Evolutionary conservation across 768 basidiomycete species (phyloP).

Genomic region (Naganishia onofrii): DNA sequence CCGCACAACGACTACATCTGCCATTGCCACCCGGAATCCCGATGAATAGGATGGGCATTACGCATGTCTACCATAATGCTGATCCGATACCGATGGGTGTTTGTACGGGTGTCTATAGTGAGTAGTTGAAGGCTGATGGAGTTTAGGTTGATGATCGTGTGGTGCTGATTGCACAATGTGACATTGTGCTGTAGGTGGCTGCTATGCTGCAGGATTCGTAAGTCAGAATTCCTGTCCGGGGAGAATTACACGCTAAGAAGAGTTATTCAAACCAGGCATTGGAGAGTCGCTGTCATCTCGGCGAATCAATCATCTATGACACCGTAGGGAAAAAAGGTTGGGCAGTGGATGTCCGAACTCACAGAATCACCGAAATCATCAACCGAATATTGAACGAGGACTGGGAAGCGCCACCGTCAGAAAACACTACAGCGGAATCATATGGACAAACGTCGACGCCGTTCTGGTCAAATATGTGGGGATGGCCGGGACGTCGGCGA

Average conservation of each 20-base stretch:
- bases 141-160: not conserved
- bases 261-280: slow-evolving; percentile 37
- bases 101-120: slow-evolving; percentile 49
- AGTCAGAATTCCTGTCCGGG: not conserved
- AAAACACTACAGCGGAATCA: slow-evolving; percentile 37
- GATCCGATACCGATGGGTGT: slow-evolving; percentile 78
- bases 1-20: slow-evolving; percentile 76
- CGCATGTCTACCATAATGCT: slow-evolving; percentile 86
- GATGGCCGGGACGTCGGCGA: slow-evolving; percentile 45
- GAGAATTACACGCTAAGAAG: not conserved
- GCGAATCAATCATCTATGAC: slow-evolving; percentile 77
- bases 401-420: slow-evolving; percentile 67
- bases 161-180: not conserved
- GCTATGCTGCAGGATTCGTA: slow-evolving; percentile 77
- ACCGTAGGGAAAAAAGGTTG: slow-evolving; percentile 77
- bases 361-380: slow-evolving; percentile 68
- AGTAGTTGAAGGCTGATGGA: not conserved
- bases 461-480: slow-evolving; percentile 33
- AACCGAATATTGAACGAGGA: slow-evolving; percentile 66
- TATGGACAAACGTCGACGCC: not conserved
- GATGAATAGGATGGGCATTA: slow-evolving; percentile 56
- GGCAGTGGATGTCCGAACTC: slow-evolving; percentile 71
- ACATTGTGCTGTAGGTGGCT: slow-evolving; percentile 57
- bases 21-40: slow-evolving; percentile 67
- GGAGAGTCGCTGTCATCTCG: slow-evolving; percentile 71